phyloP scores from a whole-genome alignment of 2,329 filamentous ascomycete genomes.

The Pseudogymnoascus sp. region DNA sequence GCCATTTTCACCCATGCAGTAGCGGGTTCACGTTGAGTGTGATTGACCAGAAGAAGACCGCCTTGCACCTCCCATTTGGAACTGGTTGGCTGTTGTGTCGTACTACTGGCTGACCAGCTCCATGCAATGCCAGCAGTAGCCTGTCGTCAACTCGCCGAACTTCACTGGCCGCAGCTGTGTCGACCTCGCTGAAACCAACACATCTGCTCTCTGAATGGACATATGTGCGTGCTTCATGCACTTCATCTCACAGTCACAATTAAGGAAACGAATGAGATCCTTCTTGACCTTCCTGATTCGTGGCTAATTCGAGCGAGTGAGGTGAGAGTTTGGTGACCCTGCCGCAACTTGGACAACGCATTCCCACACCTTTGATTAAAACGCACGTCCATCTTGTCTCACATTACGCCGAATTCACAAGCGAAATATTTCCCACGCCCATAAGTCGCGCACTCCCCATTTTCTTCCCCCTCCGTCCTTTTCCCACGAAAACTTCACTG shows the following conservation, averaged over 20 bases:
- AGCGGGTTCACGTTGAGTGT: not conserved
- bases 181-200: not conserved
- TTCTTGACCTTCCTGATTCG: not conserved
- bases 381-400: constrained; percentile 4
- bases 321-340: not conserved
- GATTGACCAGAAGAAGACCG: constrained; percentile 4
- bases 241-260: not conserved
- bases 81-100: not conserved
- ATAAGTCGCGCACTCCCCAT: constrained; percentile 8
- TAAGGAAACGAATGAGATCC: constrained; percentile 2
- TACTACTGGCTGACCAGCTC: constrained; percentile 3
- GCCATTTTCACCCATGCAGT: not conserved
- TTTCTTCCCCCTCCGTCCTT: not conserved
- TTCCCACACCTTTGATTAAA: constrained; percentile 7
- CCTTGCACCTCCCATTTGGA: not conserved
- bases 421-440: constrained; percentile 2
- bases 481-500: not conserved
- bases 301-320: constrained; percentile 7
- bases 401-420: constrained; percentile 1
- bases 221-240: not conserved
- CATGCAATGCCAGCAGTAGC: constrained; percentile 7
- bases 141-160: not conserved
- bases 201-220: constrained; percentile 5
- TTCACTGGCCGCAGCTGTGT: not conserved
- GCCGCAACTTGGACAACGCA: constrained; percentile 6